A percentile compares a stretch with the other conserved stretches of the same genome.
phyloP scores from a whole-genome alignment of 306 rosid genomes.

The Cyclanthera cordifolia region DNA sequence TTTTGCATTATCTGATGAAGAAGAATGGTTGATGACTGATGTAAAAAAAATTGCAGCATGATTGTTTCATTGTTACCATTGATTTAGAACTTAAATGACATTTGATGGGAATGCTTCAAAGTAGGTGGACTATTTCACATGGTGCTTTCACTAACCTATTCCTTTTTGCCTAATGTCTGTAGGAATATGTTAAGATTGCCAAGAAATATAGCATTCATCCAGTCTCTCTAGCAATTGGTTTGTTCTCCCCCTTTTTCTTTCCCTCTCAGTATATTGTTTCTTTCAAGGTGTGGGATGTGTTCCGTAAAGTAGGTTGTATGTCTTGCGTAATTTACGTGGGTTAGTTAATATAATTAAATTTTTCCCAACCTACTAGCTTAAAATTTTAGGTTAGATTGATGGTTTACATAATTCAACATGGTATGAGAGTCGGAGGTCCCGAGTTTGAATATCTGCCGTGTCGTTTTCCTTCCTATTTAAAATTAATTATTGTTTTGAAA shows the following conservation, averaged over 20 bases:
- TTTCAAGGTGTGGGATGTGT: not conserved
- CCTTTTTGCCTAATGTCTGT: conserved; percentile 17
- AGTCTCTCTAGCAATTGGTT: conserved; percentile 79
- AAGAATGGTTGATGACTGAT: not conserved
- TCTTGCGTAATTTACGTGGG: too few species aligned
- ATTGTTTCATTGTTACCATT: not conserved
- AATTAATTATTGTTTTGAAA: too few species aligned
- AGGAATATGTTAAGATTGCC: conserved; percentile 61
- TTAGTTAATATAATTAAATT: too few species aligned
- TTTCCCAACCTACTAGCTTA: too few species aligned
- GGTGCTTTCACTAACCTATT: conserved; percentile 15
- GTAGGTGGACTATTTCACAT: not conserved
- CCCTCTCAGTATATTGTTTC: not conserved
- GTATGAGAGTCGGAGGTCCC: too few species aligned
- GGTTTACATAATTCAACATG: too few species aligned
- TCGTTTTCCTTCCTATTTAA: too few species aligned
- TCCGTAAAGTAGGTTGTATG: not conserved
- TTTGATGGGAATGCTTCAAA: not conserved
- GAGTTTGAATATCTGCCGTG: too few species aligned
- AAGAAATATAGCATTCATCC: conserved; percentile 57
- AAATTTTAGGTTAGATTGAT: too few species aligned
- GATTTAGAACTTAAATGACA: not conserved
- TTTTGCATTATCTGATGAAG: not conserved
- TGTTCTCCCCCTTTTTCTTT: conserved; percentile 13
- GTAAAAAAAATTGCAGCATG: too few species aligned